These are phyloP conservation scores for Fraxinus americana DNA, from an alignment of 257 asterid genomes.

Conservation along the genomic window DNA sequence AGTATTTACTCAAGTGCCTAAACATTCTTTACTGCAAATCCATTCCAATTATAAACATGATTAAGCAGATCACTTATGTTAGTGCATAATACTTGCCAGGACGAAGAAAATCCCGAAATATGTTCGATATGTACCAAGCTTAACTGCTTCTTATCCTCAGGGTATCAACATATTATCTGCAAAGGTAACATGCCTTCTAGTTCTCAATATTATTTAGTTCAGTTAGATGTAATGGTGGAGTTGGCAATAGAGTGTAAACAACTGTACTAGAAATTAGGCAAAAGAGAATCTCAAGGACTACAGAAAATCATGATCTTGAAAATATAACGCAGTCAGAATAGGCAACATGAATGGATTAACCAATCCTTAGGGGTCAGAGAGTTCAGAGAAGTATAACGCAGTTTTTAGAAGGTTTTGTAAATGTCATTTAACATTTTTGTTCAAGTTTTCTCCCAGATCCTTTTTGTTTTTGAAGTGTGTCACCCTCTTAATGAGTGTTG, in stretches of 20 bases:
- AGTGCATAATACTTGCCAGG: neutral
- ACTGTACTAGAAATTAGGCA: neutral
- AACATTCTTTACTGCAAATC: slow-evolving; percentile 2
- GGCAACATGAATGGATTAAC: neutral
- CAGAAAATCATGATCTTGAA: neutral
- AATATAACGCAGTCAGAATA: neutral
- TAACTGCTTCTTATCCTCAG: neutral
- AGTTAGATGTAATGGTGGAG: neutral
- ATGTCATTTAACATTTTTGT: neutral
- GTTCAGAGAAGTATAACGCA: neutral
- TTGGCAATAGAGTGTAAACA: neutral
- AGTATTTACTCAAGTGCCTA: neutral
- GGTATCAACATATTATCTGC: neutral
- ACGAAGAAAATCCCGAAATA: neutral
- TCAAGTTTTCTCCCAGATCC: neutral
- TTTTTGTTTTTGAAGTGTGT: neutral
- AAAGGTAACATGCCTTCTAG: neutral
- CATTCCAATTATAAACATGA: slow-evolving; percentile 1
- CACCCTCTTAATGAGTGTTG: slow-evolving; percentile 17
- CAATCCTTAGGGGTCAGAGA: neutral
- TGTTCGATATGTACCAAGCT: neutral
- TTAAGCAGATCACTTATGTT: neutral
- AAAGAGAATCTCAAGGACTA: neutral
- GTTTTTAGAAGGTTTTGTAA: neutral
- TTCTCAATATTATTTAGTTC: neutral